Base-by-base conservation (phyloP, 2,329 filamentous ascomycete species). In the Penicillium sp. region DNA sequence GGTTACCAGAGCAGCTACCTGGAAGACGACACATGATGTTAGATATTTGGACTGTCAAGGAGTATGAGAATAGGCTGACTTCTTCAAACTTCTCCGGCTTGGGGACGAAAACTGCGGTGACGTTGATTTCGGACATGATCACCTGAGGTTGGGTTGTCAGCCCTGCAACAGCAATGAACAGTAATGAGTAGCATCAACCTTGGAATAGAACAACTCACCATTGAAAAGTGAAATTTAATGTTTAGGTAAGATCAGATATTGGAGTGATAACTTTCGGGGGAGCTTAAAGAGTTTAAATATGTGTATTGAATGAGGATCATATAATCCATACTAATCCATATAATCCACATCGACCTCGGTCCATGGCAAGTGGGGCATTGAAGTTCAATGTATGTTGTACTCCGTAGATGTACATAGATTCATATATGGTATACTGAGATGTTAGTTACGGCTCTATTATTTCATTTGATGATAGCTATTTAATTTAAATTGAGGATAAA, bases 31-130 rank as follows among this genome's bases (percentile, higher is more conserved):
- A 11, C 26, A 10, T 38, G 34, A 29, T 13, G 34, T 44, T 14
- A 49, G 49, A 18, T 24, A 24, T 16, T 14, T 10, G 7, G 44
- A 5, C 16, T 10, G 6, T 5, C 13, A 16, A 46, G 16, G 22
- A 34, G 3, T 11, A n/a, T 10, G 13, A n/a, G n/a, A 14, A 5
- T 34, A 13, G 20, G 50, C 63, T 51, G 10, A 73, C 71, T 56
- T 72, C 71, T 31, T 71, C 64, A 9, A 66, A 60, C 34, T 72
- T 71, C 43, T 64, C 70, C 3, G 70, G 61, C 61, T 72, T 68
- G 14, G 68, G 64, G 44, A 61, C 62, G 40, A 73, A 56, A 10
- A 66, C 62, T 13, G 68, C 71, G 16, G 68, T 57, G 42, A 71
- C 59, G 47, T 72, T 70, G 22, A 72, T 63, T 57, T 67, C 69